phyloP scores from a whole-genome alignment of 2,329 filamentous ascomycete genomes.

The Whalleya microplaca region DNA sequence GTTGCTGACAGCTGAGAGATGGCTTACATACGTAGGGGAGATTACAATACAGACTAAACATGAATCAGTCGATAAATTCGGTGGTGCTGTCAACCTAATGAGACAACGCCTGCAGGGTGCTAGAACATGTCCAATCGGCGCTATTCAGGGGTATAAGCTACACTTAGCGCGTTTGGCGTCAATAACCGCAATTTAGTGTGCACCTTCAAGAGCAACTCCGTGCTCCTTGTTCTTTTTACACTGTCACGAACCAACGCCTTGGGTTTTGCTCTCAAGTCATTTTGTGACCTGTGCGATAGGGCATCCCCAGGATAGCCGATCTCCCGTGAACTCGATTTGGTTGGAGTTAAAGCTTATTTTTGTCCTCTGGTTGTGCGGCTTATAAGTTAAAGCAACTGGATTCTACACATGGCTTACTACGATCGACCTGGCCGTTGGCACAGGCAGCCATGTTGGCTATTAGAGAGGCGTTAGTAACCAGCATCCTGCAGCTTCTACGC shows the following conservation, averaged over 20 bases:
- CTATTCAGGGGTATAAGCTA: conserved; percentile 22
- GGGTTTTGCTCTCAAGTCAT: conserved; percentile 12
- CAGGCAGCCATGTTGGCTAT: background rate
- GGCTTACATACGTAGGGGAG: background rate
- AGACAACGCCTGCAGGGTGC: background rate
- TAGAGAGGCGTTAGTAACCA: too few relatives aligned
- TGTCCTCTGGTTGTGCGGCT: background rate
- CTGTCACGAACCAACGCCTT: conserved; percentile 18
- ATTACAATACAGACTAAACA: background rate
- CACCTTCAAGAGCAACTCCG: conserved; percentile 11
- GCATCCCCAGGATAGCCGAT: conserved; percentile 6
- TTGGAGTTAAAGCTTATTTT: background rate
- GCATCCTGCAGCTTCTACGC: too few relatives aligned
- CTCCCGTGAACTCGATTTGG: background rate
- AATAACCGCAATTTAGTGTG: conserved; percentile 24
- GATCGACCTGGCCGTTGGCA: too few relatives aligned
- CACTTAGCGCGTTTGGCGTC: conserved; percentile 27
- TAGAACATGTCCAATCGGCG: conserved; percentile 9
- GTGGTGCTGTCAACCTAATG: background rate
- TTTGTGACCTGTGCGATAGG: conserved; percentile 14
- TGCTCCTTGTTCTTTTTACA: conserved; percentile 11
- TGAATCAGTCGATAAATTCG: background rate
- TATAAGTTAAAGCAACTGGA: background rate
- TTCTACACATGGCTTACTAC: background rate
- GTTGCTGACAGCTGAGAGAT: background rate